These are phyloP conservation scores for Ramularia collo-cygni DNA, from an alignment of 2,329 filamentous ascomycete species.

Conservation along the genomic window DNA sequence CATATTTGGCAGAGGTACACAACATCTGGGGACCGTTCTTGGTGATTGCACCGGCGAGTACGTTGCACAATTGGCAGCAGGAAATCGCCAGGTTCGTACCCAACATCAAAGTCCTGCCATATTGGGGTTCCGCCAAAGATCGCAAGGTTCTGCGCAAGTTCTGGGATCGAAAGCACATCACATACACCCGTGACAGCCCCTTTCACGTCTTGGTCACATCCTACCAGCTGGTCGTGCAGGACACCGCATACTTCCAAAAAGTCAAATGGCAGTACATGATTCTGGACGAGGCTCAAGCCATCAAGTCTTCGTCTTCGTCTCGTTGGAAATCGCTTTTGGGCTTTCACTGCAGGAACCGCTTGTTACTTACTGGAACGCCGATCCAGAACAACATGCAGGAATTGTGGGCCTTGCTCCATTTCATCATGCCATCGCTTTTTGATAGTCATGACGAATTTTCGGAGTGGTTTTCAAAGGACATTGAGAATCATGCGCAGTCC, in stretches of 20 bases:
- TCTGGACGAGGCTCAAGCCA: constrained; percentile 94
- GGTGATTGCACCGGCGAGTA: constrained; percentile 92
- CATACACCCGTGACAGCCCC: constrained; percentile 84
- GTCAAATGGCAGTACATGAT: constrained; percentile 99
- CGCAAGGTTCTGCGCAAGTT: constrained; percentile 96
- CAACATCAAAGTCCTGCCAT: constrained; percentile 87
- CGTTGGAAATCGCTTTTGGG: constrained; percentile 92
- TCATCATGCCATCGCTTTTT: constrained; percentile 99
- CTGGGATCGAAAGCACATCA: constrained; percentile 97
- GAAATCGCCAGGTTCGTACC: constrained; percentile 95
- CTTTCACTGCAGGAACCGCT: constrained; percentile 90
- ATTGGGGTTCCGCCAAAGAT: constrained; percentile 93
- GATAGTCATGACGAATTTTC: constrained; percentile 90
- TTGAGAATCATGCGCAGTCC: constrained; percentile 95
- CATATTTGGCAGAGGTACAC: constrained; percentile 92
- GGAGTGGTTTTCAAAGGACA: constrained; percentile 92
- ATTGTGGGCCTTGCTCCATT: constrained; percentile 93
- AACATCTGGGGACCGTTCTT: constrained; percentile 98
- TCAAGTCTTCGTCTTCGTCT: constrained; percentile 95
- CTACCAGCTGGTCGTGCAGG: constrained; percentile 93
- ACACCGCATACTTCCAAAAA: constrained; percentile 97
- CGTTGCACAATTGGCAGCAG: constrained; percentile 98
- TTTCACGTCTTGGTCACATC: constrained; percentile 97
- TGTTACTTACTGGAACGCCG: constrained; percentile 89
- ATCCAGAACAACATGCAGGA: constrained; percentile 99